These are phyloP conservation scores for Pseudopyricularia javanii DNA, from an alignment of 2,329 filamentous ascomycete genomes.

Conservation along the genomic window DNA sequence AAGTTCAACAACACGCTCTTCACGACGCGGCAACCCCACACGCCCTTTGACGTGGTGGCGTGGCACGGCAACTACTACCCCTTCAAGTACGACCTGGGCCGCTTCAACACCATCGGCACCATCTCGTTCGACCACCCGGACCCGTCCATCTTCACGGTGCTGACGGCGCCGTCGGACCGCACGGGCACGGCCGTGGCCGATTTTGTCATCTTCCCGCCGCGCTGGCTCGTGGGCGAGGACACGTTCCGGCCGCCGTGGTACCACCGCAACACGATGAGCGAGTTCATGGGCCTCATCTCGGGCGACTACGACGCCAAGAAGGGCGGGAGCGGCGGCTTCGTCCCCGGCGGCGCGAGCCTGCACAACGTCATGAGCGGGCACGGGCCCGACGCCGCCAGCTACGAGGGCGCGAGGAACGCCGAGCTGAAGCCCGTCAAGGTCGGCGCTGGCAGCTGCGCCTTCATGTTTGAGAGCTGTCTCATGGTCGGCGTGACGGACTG, in stretches of 20 bases:
- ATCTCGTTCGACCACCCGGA: conserved; percentile 55
- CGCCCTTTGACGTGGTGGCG: conserved; percentile 53
- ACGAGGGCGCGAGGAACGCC: conserved; percentile 31
- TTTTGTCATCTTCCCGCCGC: conserved; percentile 46
- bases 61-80: conserved; percentile 60
- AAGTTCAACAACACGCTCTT: conserved; percentile 50
- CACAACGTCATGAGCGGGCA: conserved; percentile 48
- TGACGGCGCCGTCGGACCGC: conserved; percentile 36
- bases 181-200: conserved; percentile 42
- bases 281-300: conserved; percentile 33
- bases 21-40: conserved; percentile 43
- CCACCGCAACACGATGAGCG: conserved; percentile 37
- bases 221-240: conserved; percentile 45
- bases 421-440: conserved; percentile 28
- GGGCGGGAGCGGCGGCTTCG: conserved; percentile 25
- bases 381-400: conserved; percentile 33
- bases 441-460: conserved; percentile 32
- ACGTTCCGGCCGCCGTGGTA: conserved; percentile 49
- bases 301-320: conserved; percentile 33
- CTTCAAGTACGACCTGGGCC: conserved; percentile 55
- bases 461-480: conserved; percentile 35
- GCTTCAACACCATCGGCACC: conserved; percentile 49
- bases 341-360: conserved; percentile 27
- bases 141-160: conserved; percentile 50
- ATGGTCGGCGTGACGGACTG: conserved; percentile 51